A percentile compares a stretch with the other conserved stretches of the same genome.
Conservation (phyloP, 129 eudicot genomes). For the Arctium minus region DNA sequence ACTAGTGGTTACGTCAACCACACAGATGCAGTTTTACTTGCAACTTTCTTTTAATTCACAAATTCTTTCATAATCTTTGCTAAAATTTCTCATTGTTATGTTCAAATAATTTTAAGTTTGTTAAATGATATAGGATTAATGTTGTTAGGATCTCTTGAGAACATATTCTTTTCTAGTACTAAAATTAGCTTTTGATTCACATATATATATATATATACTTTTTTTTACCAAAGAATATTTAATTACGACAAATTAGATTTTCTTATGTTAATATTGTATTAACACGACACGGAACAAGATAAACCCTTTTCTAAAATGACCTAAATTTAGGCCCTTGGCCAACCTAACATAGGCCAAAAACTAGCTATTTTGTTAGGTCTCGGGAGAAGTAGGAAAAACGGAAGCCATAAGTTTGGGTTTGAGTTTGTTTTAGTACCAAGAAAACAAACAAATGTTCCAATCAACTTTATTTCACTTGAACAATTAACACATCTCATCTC, state of each 20-base stretch:
- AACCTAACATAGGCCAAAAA: background rate
- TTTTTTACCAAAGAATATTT: background rate
- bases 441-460: background rate
- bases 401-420: background rate
- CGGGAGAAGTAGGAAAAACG: background rate
- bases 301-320: background rate
- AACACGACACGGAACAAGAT: background rate
- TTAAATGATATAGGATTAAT: too few relatives aligned
- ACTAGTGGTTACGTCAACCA: too few relatives aligned
- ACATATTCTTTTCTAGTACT: background rate
- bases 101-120: too few relatives aligned
- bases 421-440: background rate
- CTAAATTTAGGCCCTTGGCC: conserved; percentile 32
- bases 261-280: background rate
- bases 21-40: too few relatives aligned
- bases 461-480: background rate
- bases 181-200: too few relatives aligned
- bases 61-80: too few relatives aligned
- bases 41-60: too few relatives aligned
- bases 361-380: background rate
- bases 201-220: too few relatives aligned
- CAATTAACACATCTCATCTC: background rate
- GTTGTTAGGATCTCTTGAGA: background rate
- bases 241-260: background rate
- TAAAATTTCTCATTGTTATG: too few relatives aligned